phyloP scores from a whole-genome alignment of 805 yeast genomes.

The Torulaspora gathmanii region DNA sequence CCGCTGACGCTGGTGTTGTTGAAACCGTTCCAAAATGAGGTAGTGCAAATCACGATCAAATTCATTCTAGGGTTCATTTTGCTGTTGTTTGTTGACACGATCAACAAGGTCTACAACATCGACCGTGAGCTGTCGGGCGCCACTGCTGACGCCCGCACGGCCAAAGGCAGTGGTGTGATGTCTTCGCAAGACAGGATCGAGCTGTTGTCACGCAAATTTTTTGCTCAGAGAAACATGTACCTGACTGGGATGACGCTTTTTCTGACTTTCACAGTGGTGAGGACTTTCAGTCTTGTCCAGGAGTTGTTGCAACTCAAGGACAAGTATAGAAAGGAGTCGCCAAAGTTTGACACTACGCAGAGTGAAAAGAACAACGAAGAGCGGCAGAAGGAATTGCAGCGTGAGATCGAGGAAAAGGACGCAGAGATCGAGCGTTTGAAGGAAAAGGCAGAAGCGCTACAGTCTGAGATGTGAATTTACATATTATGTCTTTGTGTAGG shows the following conservation, averaged over 20 bases:
- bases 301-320: conserved; percentile 65
- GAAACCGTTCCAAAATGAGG: conserved; percentile 64
- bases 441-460: conserved; percentile 64
- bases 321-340: conserved; percentile 38
- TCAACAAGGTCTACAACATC: conserved; percentile 73
- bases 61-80: conserved; percentile 80
- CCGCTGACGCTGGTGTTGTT: conserved; percentile 58
- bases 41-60: conserved; percentile 71
- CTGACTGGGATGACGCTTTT: conserved; percentile 93
- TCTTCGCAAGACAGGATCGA: conserved; percentile 63
- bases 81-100: conserved; percentile 80
- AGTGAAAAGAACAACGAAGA: conserved; percentile 13
- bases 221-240: conserved; percentile 94
- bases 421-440: conserved; percentile 62
- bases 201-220: conserved; percentile 83
- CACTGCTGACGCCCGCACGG: conserved; percentile 23
- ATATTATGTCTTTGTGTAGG: conserved; percentile 39
- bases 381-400: conserved; percentile 41
- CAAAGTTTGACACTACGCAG: conserved; percentile 12
- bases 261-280: conserved; percentile 73
- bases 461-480: conserved; percentile 47
- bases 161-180: conserved; percentile 29
- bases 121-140: conserved; percentile 50
- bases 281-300: conserved; percentile 77
- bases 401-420: conserved; percentile 53